Evolutionary conservation across 2,329 filamentous ascomycete genomes (phyloP), one percentile per base, ranked within the genome.

Genomic region (Beauveria sp.): DNA sequence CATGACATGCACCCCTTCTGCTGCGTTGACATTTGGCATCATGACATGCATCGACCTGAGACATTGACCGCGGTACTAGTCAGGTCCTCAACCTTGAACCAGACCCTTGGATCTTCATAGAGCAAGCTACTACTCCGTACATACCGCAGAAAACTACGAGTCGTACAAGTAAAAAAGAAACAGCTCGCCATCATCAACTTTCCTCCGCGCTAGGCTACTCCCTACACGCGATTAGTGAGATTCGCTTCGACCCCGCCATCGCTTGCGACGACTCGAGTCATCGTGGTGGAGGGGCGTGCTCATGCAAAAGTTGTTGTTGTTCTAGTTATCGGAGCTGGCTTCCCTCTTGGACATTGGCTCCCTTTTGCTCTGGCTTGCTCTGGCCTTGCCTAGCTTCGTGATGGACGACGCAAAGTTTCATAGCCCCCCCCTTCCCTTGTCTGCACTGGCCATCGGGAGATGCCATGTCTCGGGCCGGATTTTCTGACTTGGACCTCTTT

Each of bases 41-140:
- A 58, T 51, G 56, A 42, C 47, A 30, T 58, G 46, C 56, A 43
- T 50, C 26, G 24, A 38, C 47, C 47, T 60, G 57, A 60, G 49
- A 60, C 57, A 60, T 24, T 52, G 47, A 38, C 16, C 24, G 14
- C 26, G 38, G 57, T 12, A 53, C 10, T 30, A 30, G 28, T 34
- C 30, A 46, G 45, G 43, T 34, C 34, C 56, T 22, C 22, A 22
- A 22, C 22, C 22, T 58, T 50, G 10, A 34, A n/a, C 46, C 22
- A 58, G 30, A n/a, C 47, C 14, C 38, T 24, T 34, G 54, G 8
- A 9, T 20, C 22, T 26, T 9, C 16, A 30, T 12, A 58, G 45
- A 24, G 30, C 30, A 8, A 51, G 30, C 20, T 45, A 56, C 30
- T 47, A 28, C 28, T 2, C 6, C 9, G 1, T 28, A 30, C 43